Conservation (phyloP, 2,329 filamentous ascomycete genomes). For the Acarospora socialis region DNA sequence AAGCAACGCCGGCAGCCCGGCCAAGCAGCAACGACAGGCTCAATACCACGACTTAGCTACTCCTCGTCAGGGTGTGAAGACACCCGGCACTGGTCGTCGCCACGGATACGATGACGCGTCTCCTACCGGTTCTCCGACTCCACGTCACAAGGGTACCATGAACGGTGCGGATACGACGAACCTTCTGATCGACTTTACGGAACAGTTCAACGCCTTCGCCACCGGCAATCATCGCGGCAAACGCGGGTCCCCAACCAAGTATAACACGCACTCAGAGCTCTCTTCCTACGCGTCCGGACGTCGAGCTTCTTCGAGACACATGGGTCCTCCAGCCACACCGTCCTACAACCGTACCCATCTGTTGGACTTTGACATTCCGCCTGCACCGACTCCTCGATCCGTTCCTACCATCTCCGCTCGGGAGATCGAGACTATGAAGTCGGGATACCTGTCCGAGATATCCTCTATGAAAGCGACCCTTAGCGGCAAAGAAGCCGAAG, state of each 20-base stretch:
- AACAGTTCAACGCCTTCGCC: constrained; percentile 49
- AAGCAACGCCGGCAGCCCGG: constrained; percentile 30
- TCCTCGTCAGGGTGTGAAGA: constrained; percentile 27
- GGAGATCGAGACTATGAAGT: constrained; percentile 86
- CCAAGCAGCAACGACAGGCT: constrained; percentile 22
- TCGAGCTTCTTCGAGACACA: constrained; percentile 17
- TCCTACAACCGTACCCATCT: constrained; percentile 29
- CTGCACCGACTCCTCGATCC: constrained; percentile 79
- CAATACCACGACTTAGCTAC: constrained; percentile 14
- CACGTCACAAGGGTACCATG: constrained; percentile 33
- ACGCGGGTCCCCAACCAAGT: constrained; percentile 37
- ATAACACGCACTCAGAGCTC: constrained; percentile 23
- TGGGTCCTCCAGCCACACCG: constrained; percentile 18
- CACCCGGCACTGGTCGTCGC: constrained; percentile 35
- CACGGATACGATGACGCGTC: constrained; percentile 19
- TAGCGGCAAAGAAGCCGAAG: constrained; percentile 85
- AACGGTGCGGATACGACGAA: constrained; percentile 51
- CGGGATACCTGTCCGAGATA: constrained; percentile 78
- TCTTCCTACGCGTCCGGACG: constrained; percentile 24
- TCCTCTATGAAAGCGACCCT: constrained; percentile 86
- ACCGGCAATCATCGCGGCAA: constrained; percentile 22
- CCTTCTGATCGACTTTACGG: constrained; percentile 75
- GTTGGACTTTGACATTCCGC: constrained; percentile 86
- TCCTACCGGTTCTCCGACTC: constrained; percentile 29
- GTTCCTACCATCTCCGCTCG: constrained; percentile 82